Conservation (phyloP, 768 basidiomycete species). For the Podaxis sp. region DNA sequence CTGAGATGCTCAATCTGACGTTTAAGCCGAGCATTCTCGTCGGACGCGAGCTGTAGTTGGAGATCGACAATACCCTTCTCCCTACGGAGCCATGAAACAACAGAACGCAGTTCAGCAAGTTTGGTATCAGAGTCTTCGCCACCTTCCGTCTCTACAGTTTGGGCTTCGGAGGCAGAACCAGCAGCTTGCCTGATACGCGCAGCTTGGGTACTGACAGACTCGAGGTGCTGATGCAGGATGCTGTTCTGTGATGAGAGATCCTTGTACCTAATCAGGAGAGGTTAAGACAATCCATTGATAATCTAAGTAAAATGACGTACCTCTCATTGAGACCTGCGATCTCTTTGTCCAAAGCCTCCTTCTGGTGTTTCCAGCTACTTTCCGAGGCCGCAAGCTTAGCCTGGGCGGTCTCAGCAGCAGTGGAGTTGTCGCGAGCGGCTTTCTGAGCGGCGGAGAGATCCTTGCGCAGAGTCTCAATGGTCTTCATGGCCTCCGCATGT, state of each 20-base stretch:
- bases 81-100: slow-evolving; percentile 78
- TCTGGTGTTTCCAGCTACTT: slow-evolving; percentile 77
- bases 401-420: slow-evolving; percentile 67
- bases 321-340: slow-evolving; percentile 64
- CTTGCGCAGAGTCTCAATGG: slow-evolving; percentile 57
- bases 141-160: slow-evolving; percentile 38
- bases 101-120: slow-evolving; percentile 67
- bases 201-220: slow-evolving; percentile 79
- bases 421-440: slow-evolving; percentile 51
- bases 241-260: slow-evolving; percentile 75
- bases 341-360: slow-evolving; percentile 74
- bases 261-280: slow-evolving; percentile 45
- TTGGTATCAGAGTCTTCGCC: slow-evolving; percentile 56
- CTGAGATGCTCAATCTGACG: slow-evolving; percentile 71
- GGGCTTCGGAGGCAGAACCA: slow-evolving; percentile 17
- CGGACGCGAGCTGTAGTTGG: slow-evolving; percentile 73
- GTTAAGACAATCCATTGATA: background rate
- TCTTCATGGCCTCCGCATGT: slow-evolving; percentile 82
- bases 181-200: slow-evolving; percentile 73
- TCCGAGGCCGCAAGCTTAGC: slow-evolving; percentile 71
- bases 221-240: slow-evolving; percentile 78
- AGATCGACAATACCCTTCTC: slow-evolving; percentile 93
- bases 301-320: slow-evolving; percentile 30
- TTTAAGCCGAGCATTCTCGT: slow-evolving; percentile 72
- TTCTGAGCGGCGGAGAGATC: slow-evolving; percentile 52